phyloP scores from a whole-genome alignment of 768 basidiomycete species.

The Tricholoma matsutake region DNA sequence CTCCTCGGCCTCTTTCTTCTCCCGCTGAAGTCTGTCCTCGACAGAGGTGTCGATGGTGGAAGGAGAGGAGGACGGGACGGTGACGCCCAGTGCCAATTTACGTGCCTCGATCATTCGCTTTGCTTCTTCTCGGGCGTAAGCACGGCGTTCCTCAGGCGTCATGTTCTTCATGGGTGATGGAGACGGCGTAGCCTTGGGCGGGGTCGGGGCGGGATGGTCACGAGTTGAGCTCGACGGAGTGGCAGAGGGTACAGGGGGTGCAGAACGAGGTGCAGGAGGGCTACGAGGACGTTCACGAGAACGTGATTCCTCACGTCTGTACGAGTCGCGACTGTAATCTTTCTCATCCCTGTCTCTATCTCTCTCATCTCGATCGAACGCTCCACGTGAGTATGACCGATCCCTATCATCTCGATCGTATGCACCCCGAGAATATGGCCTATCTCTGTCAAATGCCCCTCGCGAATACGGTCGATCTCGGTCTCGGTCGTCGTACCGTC shows the following conservation, averaged over 20 bases:
- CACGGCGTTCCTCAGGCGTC: slow-evolving; percentile 80
- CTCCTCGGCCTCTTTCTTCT: slow-evolving; percentile 90
- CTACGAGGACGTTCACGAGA: slow-evolving; percentile 39
- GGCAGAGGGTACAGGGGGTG: slow-evolving; percentile 53
- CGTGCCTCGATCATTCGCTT: slow-evolving; percentile 80
- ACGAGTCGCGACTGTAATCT: slow-evolving; percentile 32
- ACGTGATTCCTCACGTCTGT: slow-evolving; percentile 29
- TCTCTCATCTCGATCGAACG: slow-evolving; percentile 11
- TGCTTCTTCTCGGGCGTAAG: slow-evolving; percentile 76
- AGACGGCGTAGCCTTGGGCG: slow-evolving; percentile 42
- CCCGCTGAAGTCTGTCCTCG: slow-evolving; percentile 79
- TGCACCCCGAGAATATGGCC: slow-evolving; percentile 49
- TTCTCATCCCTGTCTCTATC: slow-evolving; percentile 32
- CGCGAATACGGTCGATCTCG: slow-evolving; percentile 35
- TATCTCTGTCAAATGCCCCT: slow-evolving; percentile 45
- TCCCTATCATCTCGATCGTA: slow-evolving; percentile 31
- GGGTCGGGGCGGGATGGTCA: slow-evolving; percentile 49
- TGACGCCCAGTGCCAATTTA: slow-evolving; percentile 80
- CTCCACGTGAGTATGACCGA: slow-evolving; percentile 16
- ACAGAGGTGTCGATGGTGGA: slow-evolving; percentile 70
- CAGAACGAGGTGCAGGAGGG: slow-evolving; percentile 45
- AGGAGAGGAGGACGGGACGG: slow-evolving; percentile 39
- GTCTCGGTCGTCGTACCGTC: slow-evolving; percentile 57
- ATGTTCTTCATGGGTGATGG: slow-evolving; percentile 70
- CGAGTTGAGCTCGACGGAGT: slow-evolving; percentile 35